A percentile compares a stretch with the other conserved stretches of the same genome.
Conservation (phyloP, 805 yeast species). For the Lipomyces sp. region DNA sequence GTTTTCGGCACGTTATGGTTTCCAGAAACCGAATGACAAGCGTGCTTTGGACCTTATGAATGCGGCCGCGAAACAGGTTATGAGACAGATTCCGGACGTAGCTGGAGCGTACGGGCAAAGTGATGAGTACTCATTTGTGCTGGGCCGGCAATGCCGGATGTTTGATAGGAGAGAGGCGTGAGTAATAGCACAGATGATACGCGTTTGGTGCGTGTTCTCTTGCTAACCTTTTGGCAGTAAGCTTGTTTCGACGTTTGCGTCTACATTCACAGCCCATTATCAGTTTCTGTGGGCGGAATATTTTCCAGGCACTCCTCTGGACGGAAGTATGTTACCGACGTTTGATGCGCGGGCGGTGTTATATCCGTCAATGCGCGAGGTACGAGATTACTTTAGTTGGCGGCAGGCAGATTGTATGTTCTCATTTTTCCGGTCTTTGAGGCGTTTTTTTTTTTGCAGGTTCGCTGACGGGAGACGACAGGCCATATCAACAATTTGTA, state of each 20-base stretch:
- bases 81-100: constrained; percentile 71
- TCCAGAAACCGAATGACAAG: constrained; percentile 85
- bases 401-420: constrained; percentile 79
- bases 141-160: constrained; percentile 64
- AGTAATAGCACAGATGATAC: not conserved
- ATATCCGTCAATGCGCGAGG: constrained; percentile 66
- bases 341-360: constrained; percentile 90
- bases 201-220: no score
- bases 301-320: constrained; percentile 58
- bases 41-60: constrained; percentile 82
- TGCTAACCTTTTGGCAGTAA: constrained; percentile 52
- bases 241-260: constrained; percentile 77
- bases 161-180: constrained; percentile 76
- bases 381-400: constrained; percentile 90
- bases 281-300: constrained; percentile 65
- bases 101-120: constrained; percentile 90
- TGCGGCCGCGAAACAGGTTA: constrained; percentile 69
- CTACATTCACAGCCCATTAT: constrained; percentile 80
- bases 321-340: constrained; percentile 67
- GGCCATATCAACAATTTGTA: constrained; percentile 88
- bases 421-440: not conserved
- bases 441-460: not conserved
- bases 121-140: constrained; percentile 88
- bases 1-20: constrained; percentile 72
- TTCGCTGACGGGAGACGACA: constrained; percentile 41